phyloP scores from a whole-genome alignment of 129 eudicot genomes.

The Tanacetum coccineum region DNA sequence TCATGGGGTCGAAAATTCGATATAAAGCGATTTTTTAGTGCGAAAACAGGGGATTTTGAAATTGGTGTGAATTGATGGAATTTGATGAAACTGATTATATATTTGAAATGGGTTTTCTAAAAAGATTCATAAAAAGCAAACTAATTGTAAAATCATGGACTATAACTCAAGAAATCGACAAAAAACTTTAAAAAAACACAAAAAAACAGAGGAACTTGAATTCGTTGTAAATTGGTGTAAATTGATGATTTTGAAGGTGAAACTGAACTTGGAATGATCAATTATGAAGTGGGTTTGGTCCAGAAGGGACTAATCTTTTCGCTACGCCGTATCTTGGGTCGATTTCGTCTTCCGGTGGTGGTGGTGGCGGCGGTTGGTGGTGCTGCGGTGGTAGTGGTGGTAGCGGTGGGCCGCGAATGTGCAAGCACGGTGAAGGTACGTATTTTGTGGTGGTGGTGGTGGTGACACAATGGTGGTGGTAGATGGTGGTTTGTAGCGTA shows the following conservation, averaged over 20 bases:
- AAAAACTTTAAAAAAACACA: neutral
- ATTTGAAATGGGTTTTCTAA: too few relatives aligned
- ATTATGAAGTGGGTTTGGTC: constrained; percentile 97
- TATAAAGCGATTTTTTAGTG: neutral
- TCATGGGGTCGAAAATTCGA: too few relatives aligned
- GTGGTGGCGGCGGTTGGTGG: constrained; percentile 27
- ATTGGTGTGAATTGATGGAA: too few relatives aligned
- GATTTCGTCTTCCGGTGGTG: constrained; percentile 33
- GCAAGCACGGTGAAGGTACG: constrained; percentile 29
- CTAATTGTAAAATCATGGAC: neutral
- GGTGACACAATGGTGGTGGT: constrained; percentile 29
- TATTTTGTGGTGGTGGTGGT: constrained; percentile 31
- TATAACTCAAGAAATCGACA: constrained; percentile 11
- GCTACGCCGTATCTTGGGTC: constrained; percentile 86
- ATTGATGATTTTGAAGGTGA: neutral
- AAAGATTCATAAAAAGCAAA: too few relatives aligned
- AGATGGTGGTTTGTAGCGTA: constrained; percentile 13
- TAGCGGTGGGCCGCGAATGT: constrained; percentile 33
- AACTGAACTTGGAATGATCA: constrained; percentile 17
- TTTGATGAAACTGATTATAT: too few relatives aligned
- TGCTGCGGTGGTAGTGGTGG: constrained; percentile 29
- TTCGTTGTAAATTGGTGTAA: neutral
- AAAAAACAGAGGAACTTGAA: constrained; percentile 3
- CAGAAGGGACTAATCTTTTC: constrained; percentile 87
- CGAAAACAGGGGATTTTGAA: neutral